These are phyloP conservation scores for Tetrapyrgos nigripes DNA, from an alignment of 1,284 basidiomycete genomes.

Conservation along the genomic window DNA sequence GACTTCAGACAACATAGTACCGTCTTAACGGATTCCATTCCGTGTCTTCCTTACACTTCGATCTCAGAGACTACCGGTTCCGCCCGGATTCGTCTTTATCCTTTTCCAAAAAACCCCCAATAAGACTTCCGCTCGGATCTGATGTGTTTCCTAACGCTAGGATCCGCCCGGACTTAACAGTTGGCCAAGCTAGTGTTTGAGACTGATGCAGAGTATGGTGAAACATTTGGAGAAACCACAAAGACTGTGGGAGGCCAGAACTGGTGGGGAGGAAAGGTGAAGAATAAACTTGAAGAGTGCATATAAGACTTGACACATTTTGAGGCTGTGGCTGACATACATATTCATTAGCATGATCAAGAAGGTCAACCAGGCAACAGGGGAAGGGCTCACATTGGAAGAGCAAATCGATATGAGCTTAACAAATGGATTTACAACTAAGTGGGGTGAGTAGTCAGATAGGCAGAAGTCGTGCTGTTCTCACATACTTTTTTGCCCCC, in stretches of 20 bases:
- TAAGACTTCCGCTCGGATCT: too few relatives aligned
- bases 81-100: too few relatives aligned
- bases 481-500: background rate
- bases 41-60: too few relatives aligned
- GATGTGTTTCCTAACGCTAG: too few relatives aligned
- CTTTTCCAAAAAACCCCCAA: too few relatives aligned
- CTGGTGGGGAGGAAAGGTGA: background rate
- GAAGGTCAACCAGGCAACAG: constrained; percentile 1
- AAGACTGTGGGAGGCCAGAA: background rate
- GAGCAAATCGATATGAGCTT: constrained; percentile 8
- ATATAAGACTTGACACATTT: background rate
- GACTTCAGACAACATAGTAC: too few relatives aligned
- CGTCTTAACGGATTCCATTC: too few relatives aligned
- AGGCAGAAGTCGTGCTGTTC: background rate
- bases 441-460: constrained; percentile 16
- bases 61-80: too few relatives aligned
- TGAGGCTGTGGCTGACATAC: background rate
- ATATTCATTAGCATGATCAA: background rate
- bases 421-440: background rate
- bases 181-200: too few relatives aligned
- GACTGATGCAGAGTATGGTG: background rate
- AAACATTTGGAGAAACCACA: background rate
- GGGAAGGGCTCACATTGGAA: background rate
- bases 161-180: too few relatives aligned
- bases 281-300: background rate